Base-by-base conservation (phyloP, 2,329 filamentous ascomycete genomes). In the Hypoxylon sp. region DNA sequence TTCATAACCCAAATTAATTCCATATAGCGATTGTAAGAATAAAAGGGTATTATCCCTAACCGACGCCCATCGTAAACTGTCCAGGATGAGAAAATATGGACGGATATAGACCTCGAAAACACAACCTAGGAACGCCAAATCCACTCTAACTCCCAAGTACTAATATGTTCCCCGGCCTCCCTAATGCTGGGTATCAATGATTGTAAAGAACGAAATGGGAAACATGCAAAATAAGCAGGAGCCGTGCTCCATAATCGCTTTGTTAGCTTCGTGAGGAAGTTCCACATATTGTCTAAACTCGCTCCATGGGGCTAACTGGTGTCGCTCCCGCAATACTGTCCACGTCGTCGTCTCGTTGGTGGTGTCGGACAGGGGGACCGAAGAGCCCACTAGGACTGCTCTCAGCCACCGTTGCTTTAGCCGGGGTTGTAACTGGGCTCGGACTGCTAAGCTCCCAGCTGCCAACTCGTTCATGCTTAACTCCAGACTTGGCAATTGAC, bases 401-500 rank as follows among this genome's bases (percentile, higher is more conserved):
- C 52, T 71, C 37, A 70, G 67, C 13, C 65, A 37, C 42, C 2
- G 61, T 57, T 24, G 53, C 46, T 1, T 57, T 57, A 51, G 67
- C 17, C 68, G 60, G 46, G 71, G 17, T 29, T 5, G 35, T 31
- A 24, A 67, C 37, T 13, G 69, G 31, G 13, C 72, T 17, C 70
- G 75, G 15, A 63, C 74, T 42, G 59, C 75, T 27, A 50, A 87
- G 75, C 70, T 87, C 85, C 85, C 85, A 86, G 73, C 84, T 86
- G 1, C 84, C 84, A 13, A 82, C 74, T 6, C 84, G 80, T 69
- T 83, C 84, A 35, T 85, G 82, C 2, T 78, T 77, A 3, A 71
- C 75, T 0, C 84, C 84, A 6, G 74, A 74, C 47, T 76, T 78
- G 0, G 79, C 78, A 2, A 84, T 76, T 0, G 77, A 73, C 2